Evolutionary conservation across 257 asterid species (phyloP).

Genomic region (Solanum pennellii): DNA sequence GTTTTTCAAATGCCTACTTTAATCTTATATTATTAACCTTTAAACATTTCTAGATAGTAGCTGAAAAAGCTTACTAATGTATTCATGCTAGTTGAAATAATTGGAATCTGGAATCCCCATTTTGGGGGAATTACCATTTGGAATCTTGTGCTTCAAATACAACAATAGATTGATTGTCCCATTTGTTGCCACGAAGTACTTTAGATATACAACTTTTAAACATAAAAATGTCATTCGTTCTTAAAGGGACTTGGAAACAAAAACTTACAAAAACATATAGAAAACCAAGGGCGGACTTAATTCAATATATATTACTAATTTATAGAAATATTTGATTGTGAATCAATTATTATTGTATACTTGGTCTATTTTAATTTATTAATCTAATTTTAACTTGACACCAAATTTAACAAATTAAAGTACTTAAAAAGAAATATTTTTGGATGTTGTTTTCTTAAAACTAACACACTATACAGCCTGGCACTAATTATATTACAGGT

Average conservation of each 20-base stretch:
- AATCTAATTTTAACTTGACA: neutral
- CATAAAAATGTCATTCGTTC: neutral
- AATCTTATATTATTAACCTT: no score
- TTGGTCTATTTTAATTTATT: no score
- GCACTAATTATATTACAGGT: constrained; percentile 46
- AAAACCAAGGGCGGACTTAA: neutral
- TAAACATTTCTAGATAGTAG: no score
- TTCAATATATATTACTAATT: no score
- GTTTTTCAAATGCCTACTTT: no score
- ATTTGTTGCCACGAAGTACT: neutral
- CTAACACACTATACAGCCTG: constrained; percentile 33
- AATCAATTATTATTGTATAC: no score
- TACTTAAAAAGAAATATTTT: no score
- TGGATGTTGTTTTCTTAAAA: no score
- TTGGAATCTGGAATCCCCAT: neutral
- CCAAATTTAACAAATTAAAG: no score
- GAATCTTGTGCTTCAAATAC: neutral
- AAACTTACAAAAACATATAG: no score
- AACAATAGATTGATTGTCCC: neutral
- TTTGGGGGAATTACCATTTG: neutral
- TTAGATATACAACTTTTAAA: neutral
- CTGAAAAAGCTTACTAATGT: no score
- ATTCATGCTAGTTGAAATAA: no score
- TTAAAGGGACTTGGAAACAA: neutral
- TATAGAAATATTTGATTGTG: neutral